Conservation (phyloP, 768 basidiomycete genomes). For the Lactifluus volemus region DNA sequence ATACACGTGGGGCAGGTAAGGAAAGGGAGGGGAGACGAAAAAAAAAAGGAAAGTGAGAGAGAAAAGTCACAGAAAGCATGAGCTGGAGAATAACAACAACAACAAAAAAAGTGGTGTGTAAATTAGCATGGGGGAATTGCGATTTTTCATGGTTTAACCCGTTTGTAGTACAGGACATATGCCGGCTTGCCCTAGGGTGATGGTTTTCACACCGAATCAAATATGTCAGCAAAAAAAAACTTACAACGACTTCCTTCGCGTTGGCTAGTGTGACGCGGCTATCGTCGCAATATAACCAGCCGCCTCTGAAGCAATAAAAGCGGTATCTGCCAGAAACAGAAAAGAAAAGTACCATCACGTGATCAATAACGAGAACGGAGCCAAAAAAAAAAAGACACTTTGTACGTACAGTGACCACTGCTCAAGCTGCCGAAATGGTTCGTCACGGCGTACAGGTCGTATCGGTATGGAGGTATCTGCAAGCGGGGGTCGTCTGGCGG, state of each 20-base stretch:
- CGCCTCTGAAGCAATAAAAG: conserved; percentile 80
- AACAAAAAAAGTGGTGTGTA: background rate
- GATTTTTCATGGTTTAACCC: conserved; percentile 24
- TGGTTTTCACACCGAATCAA: background rate
- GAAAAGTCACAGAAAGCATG: conserved; percentile 1
- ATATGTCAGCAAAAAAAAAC: conserved; percentile 24
- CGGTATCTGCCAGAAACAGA: conserved; percentile 57
- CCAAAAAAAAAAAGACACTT: background rate
- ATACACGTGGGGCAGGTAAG: conserved; percentile 15
- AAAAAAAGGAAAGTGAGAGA: background rate
- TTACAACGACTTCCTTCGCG: conserved; percentile 74
- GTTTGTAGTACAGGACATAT: conserved; percentile 78
- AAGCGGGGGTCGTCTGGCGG: conserved; percentile 59
- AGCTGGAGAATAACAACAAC: background rate
- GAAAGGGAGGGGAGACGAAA: background rate
- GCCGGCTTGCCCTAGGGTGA: conserved; percentile 50
- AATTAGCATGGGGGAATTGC: background rate
- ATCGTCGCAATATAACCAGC: conserved; percentile 94
- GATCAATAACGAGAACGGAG: background rate
- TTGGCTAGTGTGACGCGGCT: conserved; percentile 72
- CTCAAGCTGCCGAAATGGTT: conserved; percentile 94
- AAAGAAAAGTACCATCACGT: background rate
- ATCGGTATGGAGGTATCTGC: conserved; percentile 82
- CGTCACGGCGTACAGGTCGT: conserved; percentile 92
- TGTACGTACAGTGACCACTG: conserved; percentile 85